These are phyloP conservation scores for Aaosphaeria arxii DNA, from an alignment of 2,329 filamentous ascomycete species.

Conservation along the genomic window DNA sequence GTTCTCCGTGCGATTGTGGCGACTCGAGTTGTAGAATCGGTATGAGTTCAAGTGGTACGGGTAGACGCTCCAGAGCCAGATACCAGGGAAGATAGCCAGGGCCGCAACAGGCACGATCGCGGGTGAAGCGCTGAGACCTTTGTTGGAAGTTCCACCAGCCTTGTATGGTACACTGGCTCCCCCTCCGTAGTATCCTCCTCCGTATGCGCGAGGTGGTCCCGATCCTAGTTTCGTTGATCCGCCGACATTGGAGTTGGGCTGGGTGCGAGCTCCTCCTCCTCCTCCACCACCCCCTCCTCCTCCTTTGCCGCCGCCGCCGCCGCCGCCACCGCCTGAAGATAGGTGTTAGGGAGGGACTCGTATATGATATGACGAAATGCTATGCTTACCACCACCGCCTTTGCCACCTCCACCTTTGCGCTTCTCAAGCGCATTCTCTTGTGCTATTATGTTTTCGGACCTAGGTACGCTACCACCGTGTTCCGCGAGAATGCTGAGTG, in stretches of 20 bases:
- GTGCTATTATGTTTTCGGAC: conserved; percentile 22
- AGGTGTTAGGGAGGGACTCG: not conserved
- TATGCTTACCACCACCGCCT: conserved; percentile 10
- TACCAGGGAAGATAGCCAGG: conserved; percentile 59
- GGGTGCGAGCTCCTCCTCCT: conserved; percentile 14
- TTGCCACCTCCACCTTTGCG: conserved; percentile 38
- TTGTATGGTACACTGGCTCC: conserved; percentile 57
- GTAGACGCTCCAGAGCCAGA: conserved; percentile 64
- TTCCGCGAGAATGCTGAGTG: conserved; percentile 18
- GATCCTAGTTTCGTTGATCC: conserved; percentile 54
- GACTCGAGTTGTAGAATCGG: conserved; percentile 46
- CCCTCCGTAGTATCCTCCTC: conserved; percentile 68
- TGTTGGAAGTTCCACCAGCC: conserved; percentile 49
- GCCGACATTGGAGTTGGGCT: conserved; percentile 28
- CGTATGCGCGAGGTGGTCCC: conserved; percentile 57
- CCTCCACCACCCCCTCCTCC: conserved; percentile 11
- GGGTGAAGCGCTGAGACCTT: conserved; percentile 49
- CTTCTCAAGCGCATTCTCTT: conserved; percentile 33
- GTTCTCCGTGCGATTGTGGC: conserved; percentile 41
- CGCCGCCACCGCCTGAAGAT: not conserved
- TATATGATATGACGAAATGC: not conserved
- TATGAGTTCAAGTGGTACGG: conserved; percentile 58
- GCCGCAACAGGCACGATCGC: conserved; percentile 49
- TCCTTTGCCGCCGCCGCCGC: conserved; percentile 9
- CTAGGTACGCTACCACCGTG: conserved; percentile 12